Evolutionary conservation across 2,329 filamentous ascomycete genomes (phyloP), one percentile per base, ranked within the genome.

Genomic region (Hypomyces perniciosus): DNA sequence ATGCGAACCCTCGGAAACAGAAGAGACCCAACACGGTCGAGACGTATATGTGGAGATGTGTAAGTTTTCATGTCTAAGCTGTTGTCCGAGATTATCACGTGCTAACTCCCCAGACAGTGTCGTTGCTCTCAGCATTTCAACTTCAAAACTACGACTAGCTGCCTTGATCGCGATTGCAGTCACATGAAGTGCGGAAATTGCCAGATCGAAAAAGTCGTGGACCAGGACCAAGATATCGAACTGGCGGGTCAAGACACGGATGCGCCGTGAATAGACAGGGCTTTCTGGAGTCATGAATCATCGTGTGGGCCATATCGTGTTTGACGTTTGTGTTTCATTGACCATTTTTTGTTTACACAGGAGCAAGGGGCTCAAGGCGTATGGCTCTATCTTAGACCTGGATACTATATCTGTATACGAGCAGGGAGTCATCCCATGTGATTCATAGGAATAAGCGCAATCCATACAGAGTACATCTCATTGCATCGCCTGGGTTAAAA

Each of bases 1-100:
- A 53, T n/a, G 20, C 10, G 9, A 48, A 54, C 20, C 33, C 37
- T 26, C 46, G 45, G 26, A 48, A 47, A 6, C 43, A 44, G 29
- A 57, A 56, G 39, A 56, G 44, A 47, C 43, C 12, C 48, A 40
- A 12, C 48, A 55, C 50, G 55, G 52, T 33, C n/a, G 54, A 38
- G n/a, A 51, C 42, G 28, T 58, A 53, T 31, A 59, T 64, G 53
- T 68, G 65, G 65, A 48, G 2, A 39, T 68, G 66, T 33, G 65
- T 68, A 57, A 64, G 65, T 62, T 2, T 1, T 3, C 20, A 20
- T 20, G 20, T 20, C 20, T 20, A 20, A 20, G 2, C 20, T 20
- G 20, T 20, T 20, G 20, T 20, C 20, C 20, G 20, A 20, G 20
- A 20, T 20, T 20, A 3, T 20, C 20, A 20, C 8, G 29, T 6